These are phyloP conservation scores for Pisolithus albus DNA, from an alignment of 768 basidiomycete genomes.

Conservation along the genomic window DNA sequence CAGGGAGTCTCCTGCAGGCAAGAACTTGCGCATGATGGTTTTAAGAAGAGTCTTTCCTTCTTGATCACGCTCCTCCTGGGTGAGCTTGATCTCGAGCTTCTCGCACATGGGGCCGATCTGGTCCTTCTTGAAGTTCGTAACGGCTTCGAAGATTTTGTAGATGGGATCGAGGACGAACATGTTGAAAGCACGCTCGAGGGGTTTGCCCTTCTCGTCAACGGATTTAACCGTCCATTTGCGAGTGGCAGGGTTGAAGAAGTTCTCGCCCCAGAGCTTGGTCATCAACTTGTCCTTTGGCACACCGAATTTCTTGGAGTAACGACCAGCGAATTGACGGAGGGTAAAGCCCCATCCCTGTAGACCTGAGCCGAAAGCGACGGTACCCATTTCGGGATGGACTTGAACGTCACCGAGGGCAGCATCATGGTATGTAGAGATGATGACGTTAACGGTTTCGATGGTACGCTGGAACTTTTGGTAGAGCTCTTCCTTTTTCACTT, in stretches of 20 bases:
- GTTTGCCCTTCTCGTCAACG: conserved; percentile 73
- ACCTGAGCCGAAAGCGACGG: conserved; percentile 98
- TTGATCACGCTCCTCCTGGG: conserved; percentile 80
- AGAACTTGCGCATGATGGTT: conserved; percentile 98
- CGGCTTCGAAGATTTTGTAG: conserved; percentile 95
- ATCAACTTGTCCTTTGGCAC: conserved; percentile 99
- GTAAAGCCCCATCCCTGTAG: conserved; percentile 99
- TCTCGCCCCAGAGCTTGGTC: conserved; percentile 97
- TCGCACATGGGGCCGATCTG: conserved; percentile 76
- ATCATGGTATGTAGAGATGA: conserved; percentile 96
- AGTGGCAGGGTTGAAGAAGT: conserved; percentile 96
- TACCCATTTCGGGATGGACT: conserved; percentile 97
- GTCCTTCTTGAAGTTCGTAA: conserved; percentile 99
- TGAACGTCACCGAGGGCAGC: conserved; percentile 93
- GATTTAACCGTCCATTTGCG: conserved; percentile 90
- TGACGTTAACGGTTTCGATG: conserved; percentile 96
- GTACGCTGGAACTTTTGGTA: conserved; percentile 98
- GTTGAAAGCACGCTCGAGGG: conserved; percentile 98
- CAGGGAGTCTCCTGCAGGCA: conserved; percentile 97
- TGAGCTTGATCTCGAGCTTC: conserved; percentile 91
- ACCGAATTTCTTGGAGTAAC: conserved; percentile 98
- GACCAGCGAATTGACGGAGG: conserved; percentile 87
- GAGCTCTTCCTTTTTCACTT: conserved; percentile 93
- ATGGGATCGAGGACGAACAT: conserved; percentile 98
- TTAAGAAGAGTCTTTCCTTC: conserved; percentile 96